Evolutionary conservation across 176 grass and related monocot genomes (phyloP).

Genomic region (Carex kokanica): DNA sequence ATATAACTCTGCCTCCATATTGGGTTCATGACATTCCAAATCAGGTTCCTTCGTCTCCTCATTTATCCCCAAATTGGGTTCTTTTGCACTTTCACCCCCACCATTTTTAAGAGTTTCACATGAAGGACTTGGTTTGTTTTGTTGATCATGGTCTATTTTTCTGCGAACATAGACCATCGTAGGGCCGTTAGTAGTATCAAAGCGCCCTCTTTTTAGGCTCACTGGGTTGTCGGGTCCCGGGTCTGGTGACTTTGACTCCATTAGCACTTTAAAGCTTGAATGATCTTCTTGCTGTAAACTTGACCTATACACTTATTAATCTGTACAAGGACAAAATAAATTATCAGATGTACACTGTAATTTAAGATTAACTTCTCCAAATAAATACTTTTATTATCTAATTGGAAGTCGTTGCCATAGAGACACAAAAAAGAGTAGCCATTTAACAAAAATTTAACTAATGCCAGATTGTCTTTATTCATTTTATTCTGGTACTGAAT

Average conservation of each 20-base stretch:
- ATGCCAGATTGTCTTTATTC: background rate
- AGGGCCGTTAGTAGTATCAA: slow-evolving; percentile 10
- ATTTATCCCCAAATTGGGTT: slow-evolving; percentile 2
- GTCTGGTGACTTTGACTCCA: slow-evolving; percentile 16
- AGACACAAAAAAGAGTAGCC: background rate
- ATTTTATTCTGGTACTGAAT: too few species aligned
- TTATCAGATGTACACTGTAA: background rate
- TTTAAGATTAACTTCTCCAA: background rate
- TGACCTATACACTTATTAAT: background rate
- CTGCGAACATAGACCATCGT: slow-evolving; percentile 28
- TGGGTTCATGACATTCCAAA: slow-evolving; percentile 27
- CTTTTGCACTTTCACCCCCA: slow-evolving; percentile 19
- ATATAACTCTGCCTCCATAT: slow-evolving; percentile 6
- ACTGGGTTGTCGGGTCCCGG: background rate
- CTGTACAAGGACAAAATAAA: background rate
- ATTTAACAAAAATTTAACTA: background rate
- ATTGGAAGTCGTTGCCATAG: background rate
- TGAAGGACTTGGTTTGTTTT: background rate
- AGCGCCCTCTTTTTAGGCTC: slow-evolving; percentile 8
- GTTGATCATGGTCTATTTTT: slow-evolving; percentile 29
- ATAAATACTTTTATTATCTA: background rate
- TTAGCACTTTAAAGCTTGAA: slow-evolving; percentile 3
- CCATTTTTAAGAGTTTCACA: slow-evolving; percentile 7
- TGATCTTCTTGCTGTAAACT: background rate
- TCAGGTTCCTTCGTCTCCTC: slow-evolving; percentile 13